Evolutionary conservation across 2,329 filamentous ascomycete genomes (phyloP), one percentile per base, ranked within the genome.

Genomic region (Fusarium sublunatum): DNA sequence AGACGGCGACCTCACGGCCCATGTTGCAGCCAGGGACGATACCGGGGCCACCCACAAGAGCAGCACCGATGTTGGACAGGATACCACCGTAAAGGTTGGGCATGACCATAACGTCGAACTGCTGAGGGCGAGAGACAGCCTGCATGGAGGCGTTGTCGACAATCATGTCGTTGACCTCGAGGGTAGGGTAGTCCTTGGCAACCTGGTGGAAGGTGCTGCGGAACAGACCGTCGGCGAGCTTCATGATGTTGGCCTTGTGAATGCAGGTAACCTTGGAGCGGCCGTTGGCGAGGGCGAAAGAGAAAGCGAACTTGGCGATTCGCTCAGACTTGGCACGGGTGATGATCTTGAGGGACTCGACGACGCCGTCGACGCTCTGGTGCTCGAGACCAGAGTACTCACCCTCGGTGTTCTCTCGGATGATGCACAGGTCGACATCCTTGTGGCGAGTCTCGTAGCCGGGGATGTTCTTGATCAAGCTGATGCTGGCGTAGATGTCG

Each of bases 231-330:
- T 99, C 95, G 78, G 93, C 94, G 58, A 99, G 87, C 88, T 99
- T 99, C 95, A 99, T 99, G 84, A 99, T 99, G 87, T 99, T 99
- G 82, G 95, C 95, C 88, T 99, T 99, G 90, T 99, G 95, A 77
- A 99, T 98, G 84, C 94, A 97, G 70, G 95, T 98, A 56, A 99
- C 92, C 91, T 98, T 98, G 86, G 96, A 94, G 78, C 95, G 89
- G 87, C 96, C 94, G 87, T 99, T 99, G 81, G 95, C 95, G 57
- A 98, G 90, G 58, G 95, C 95, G 76, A 99, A 99, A 77, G 91
- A 90, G 79, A 98, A 98, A 69, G 95, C 95, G 77, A 99, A 99
- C 83, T 97, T 97, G 82, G 94, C 92, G 75, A 99, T 99, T 77
- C 95, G 92, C 88, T 99, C 95, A 53, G 93, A 97, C 87, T 99